Conservation (phyloP, 176 grass and related monocot genomes). For the Carex scoparia region DNA sequence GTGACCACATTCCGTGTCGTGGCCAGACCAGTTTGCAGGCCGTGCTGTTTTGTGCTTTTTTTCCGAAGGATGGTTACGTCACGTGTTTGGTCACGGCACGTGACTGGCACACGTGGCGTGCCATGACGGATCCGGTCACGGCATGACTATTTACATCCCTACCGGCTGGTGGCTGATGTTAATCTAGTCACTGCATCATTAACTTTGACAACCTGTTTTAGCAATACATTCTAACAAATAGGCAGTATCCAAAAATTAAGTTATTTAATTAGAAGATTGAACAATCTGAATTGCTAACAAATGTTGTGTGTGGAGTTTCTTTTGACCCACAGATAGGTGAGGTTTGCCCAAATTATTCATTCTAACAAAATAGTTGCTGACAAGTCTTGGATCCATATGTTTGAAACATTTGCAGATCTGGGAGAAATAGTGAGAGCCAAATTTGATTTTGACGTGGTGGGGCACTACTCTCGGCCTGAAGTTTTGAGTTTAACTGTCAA, state of each 20-base stretch:
- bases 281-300: not conserved
- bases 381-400: not conserved
- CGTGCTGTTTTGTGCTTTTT: too few species aligned
- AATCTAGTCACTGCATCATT: not conserved
- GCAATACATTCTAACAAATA: not conserved
- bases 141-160: too few species aligned
- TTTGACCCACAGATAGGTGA: not conserved
- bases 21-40: too few species aligned
- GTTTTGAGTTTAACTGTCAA: constrained; percentile 74
- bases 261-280: not conserved
- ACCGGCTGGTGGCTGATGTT: not conserved
- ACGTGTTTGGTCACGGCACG: too few species aligned
- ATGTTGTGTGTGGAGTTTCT: not conserved
- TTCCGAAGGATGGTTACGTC: too few species aligned
- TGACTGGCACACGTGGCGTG: too few species aligned
- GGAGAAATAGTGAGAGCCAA: constrained; percentile 87
- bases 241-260: not conserved
- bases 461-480: constrained; percentile 84
- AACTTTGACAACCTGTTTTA: not conserved
- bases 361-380: not conserved
- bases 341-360: not conserved
- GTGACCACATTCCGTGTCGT: too few species aligned
- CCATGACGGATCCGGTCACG: too few species aligned
- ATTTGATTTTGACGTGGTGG: constrained; percentile 91
- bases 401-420: constrained; percentile 41